Evolutionary conservation across 2,329 filamentous ascomycete genomes (phyloP).

Genomic region (Fusarium globosum): DNA sequence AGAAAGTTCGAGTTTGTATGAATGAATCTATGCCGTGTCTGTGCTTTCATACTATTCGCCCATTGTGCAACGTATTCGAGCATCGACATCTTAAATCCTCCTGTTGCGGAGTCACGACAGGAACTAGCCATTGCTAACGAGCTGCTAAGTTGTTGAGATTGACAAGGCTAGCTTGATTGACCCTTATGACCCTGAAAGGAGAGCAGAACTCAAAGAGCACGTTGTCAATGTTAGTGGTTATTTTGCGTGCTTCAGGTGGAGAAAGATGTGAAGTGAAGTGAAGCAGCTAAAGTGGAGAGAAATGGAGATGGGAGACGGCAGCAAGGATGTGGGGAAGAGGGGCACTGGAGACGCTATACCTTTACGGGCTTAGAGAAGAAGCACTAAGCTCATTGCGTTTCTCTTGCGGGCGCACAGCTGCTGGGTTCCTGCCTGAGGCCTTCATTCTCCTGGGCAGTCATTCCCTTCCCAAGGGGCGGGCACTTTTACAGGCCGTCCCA

Average conservation of each 20-base stretch:
- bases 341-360: conserved; percentile 5
- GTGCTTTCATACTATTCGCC: not conserved
- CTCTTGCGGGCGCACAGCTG: conserved; percentile 29
- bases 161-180: conserved; percentile 21
- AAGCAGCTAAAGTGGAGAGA: conserved; percentile 26
- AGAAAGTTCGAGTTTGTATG: not conserved
- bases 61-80: not conserved
- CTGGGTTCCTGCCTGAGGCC: conserved; percentile 34
- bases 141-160: conserved; percentile 8
- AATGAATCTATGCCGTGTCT: conserved; percentile 21
- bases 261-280: conserved; percentile 14
- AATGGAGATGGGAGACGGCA: conserved; percentile 29
- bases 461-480: conserved; percentile 4
- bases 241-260: conserved; percentile 36
- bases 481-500: conserved; percentile 23
- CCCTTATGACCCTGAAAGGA: conserved; percentile 14
- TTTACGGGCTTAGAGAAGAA: not conserved
- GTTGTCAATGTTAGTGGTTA: conserved; percentile 31
- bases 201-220: conserved; percentile 20
- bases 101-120: not conserved
- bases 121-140: conserved; percentile 3
- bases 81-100: not conserved
- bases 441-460: not conserved
- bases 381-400: conserved; percentile 26
- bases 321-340: conserved; percentile 18